phyloP scores from a whole-genome alignment of 2,329 filamentous ascomycete genomes.

The Stachybotrys echinatus region DNA sequence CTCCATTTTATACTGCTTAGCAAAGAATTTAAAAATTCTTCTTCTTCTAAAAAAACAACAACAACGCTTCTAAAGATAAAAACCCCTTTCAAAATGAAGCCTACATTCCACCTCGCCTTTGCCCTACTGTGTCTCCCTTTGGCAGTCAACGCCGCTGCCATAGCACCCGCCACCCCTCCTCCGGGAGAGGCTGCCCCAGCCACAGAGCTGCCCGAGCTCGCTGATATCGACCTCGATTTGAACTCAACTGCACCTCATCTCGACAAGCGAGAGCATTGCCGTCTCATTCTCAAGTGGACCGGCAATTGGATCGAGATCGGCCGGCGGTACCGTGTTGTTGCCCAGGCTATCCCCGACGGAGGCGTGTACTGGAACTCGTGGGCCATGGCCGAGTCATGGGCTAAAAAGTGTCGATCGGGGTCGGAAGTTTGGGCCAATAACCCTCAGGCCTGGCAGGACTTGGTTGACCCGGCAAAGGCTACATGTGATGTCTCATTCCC shows the following conservation, averaged over 20 bases:
- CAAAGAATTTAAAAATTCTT: too few relatives aligned
- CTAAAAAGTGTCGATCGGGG: not conserved
- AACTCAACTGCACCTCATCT: not conserved
- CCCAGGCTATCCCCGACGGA: not conserved
- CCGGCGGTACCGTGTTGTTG: not conserved
- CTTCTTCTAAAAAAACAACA: too few relatives aligned
- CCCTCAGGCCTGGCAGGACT: not conserved
- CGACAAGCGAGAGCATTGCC: not conserved
- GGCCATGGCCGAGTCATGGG: not conserved
- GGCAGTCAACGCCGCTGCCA: not conserved
- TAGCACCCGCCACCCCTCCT: not conserved
- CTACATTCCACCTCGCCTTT: not conserved
- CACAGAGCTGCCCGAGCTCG: not conserved
- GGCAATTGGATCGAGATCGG: not conserved
- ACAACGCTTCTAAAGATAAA: too few relatives aligned
- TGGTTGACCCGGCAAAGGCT: not conserved
- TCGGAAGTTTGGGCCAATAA: not conserved
- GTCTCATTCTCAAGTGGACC: not conserved
- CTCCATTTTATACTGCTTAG: too few relatives aligned
- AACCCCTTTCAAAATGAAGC: not conserved
- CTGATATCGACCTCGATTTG: not conserved
- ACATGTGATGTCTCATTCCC: not conserved
- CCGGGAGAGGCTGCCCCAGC: not conserved
- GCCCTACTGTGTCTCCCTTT: not conserved
- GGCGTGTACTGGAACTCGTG: not conserved